A percentile compares a stretch with the other conserved stretches of the same genome.
These are phyloP conservation scores for Cornus suecica DNA, from an alignment of 148 eudicot species.

Conservation along the genomic window DNA sequence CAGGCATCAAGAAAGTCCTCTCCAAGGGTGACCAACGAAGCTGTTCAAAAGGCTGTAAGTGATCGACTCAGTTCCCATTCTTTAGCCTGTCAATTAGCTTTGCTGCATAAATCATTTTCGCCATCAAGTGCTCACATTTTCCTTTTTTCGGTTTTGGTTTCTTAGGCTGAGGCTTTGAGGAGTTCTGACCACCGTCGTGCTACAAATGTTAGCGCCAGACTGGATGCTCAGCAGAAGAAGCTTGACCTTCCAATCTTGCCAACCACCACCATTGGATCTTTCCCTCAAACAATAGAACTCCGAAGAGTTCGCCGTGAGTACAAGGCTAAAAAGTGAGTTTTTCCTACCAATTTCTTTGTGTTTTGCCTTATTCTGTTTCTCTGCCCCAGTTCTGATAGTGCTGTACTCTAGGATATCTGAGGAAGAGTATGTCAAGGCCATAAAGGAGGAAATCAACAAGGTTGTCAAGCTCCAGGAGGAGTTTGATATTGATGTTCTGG, in stretches of 20 bases:
- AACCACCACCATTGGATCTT: constrained; percentile 35
- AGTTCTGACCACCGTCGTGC: constrained; percentile 38
- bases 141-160: not conserved
- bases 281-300: constrained; percentile 33
- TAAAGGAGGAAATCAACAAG: constrained; percentile 30
- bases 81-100: not conserved
- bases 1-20: constrained; percentile 35
- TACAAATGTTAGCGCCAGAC: constrained; percentile 32
- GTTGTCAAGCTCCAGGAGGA: constrained; percentile 37
- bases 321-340: constrained; percentile 33
- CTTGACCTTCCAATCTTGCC: constrained; percentile 35
- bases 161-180: constrained; percentile 29
- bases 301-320: constrained; percentile 37
- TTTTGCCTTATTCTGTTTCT: not conserved
- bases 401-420: constrained; percentile 22
- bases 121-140: not conserved
- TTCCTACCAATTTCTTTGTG: not conserved
- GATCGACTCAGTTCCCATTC: not conserved
- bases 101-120: not conserved
- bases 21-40: constrained; percentile 33
- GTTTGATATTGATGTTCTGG: constrained; percentile 32
- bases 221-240: constrained; percentile 36
- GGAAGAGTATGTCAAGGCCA: constrained; percentile 30
- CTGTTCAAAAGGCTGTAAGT: constrained; percentile 40
- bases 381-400: not conserved